A percentile compares a stretch with the other conserved stretches of the same genome.
Evolutionary conservation across 208 protist species (phyloP).

Genomic region (Crithidia expoeki): DNA sequence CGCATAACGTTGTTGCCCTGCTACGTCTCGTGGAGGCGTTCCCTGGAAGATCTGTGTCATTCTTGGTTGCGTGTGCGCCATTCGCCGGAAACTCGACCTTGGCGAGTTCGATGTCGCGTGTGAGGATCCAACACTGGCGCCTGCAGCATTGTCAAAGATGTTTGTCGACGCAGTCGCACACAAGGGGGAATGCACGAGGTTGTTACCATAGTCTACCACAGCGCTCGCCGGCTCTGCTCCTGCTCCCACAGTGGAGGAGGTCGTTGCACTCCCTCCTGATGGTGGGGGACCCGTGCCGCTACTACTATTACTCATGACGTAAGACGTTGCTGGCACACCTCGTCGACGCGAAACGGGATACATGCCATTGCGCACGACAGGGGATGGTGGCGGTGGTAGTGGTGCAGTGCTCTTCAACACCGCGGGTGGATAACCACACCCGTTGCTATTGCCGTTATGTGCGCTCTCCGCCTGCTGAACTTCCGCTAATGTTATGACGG

Average conservation of each 20-base stretch:
- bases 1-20: neutral
- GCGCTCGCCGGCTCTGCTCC: neutral
- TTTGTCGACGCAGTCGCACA: neutral
- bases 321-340: neutral
- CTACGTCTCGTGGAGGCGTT: neutral
- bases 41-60: neutral
- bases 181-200: neutral
- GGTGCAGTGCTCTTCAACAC: neutral
- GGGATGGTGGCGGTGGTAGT: neutral
- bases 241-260: no score
- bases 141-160: neutral
- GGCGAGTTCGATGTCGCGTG: neutral
- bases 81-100: neutral
- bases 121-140: neutral
- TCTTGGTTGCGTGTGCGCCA: neutral
- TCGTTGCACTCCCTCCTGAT: no score
- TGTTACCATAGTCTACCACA: neutral
- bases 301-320: neutral
- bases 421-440: neutral
- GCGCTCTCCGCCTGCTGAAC: neutral
- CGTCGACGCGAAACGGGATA: conserved; percentile 16
- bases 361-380: conserved; percentile 11
- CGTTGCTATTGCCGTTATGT: neutral
- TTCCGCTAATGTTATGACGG: neutral
- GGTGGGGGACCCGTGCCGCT: no score